Base-by-base conservation (phyloP, 768 basidiomycete species). In the Pleurotus pulmonarius region DNA sequence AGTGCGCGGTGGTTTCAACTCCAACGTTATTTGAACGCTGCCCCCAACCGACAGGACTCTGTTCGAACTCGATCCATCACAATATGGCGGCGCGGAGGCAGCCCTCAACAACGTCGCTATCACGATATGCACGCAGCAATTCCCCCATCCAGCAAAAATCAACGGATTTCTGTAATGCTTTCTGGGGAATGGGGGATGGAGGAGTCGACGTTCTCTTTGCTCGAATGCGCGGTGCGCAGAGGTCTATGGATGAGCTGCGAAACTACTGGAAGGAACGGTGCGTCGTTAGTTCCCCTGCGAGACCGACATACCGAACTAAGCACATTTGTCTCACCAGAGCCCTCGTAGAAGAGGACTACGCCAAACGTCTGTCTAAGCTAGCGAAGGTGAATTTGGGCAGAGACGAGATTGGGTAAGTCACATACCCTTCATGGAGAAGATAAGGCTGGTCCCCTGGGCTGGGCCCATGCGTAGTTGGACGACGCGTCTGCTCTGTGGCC, bases 191-290 rank as follows among this genome's bases (percentile, higher is more conserved):
- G 16, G 83, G 79, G 25, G 94, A 97, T 75, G 88, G 81, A 39
- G 94, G 94, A 13, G 93, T 92, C 59, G 92, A 96, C 64, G 92
- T 95, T 45, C 77, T 98, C 29, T 90, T 92, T 68, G 88, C 93
- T 29, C 82, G 93, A 59, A 90, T 96, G 86, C 80, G 93, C 7
- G 92, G 92, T 16, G 91, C 90, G 12, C 70, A 81, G 15, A 81
- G 91, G 69, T 94, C 94, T 1, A 84, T 90, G 75, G 96, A 98
- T 47, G 97, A 98, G 60, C 67, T 98, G 48, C 82, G 80, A 61
- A 82, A 75, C 44, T 95, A 91, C 65, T 97, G 94, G 92, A 95
- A 94, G 65, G 96, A 98, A 71, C 80, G 96, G 95, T 95, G 60
- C 58, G 85, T 73, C 29, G 26, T 3, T n/a, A 56, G 5, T 53